These are phyloP conservation scores for Pichia sp. DNA, from an alignment of 1,139 yeast genomes.

Conservation along the genomic window DNA sequence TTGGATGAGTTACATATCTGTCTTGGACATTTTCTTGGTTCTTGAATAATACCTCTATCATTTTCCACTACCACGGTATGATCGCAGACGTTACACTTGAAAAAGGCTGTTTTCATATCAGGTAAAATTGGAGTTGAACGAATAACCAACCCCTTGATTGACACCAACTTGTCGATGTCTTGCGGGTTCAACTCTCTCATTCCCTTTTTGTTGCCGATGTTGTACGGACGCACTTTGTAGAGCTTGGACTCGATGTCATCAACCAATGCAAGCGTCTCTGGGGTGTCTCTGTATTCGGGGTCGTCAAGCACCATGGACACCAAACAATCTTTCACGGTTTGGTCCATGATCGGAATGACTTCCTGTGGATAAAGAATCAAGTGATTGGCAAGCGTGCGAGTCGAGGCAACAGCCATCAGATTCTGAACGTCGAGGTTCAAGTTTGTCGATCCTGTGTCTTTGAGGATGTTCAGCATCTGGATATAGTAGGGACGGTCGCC, in stretches of 20 bases:
- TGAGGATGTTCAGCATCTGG: slow-evolving; percentile 68
- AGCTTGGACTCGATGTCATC: slow-evolving; percentile 76
- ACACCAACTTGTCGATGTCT: slow-evolving; percentile 89
- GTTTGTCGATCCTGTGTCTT: slow-evolving; percentile 73
- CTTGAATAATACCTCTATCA: slow-evolving; percentile 91
- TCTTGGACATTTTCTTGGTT: slow-evolving; percentile 90
- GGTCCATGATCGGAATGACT: slow-evolving; percentile 96
- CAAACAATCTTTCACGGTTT: slow-evolving; percentile 86
- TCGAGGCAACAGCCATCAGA: slow-evolving; percentile 68
- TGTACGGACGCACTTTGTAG: slow-evolving; percentile 86
- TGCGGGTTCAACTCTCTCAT: slow-evolving; percentile 94
- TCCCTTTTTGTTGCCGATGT: slow-evolving; percentile 66
- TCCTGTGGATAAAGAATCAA: slow-evolving; percentile 93
- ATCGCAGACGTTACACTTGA: slow-evolving; percentile 92
- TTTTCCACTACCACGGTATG: slow-evolving; percentile 90
- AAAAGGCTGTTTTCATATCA: slow-evolving; percentile 96
- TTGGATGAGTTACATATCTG: slow-evolving; percentile 78
- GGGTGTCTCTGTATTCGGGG: slow-evolving; percentile 34
- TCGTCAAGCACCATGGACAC: slow-evolving; percentile 69
- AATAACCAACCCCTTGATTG: slow-evolving; percentile 85
- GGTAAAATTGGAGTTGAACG: slow-evolving; percentile 92
- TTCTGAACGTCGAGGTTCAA: slow-evolving; percentile 82
- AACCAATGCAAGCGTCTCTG: slow-evolving; percentile 31
- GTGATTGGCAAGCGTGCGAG: slow-evolving; percentile 79
- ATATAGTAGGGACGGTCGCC: slow-evolving; percentile 70